These are phyloP conservation scores for Cyclotella choctawhatcheeana DNA, from an alignment of 108 stramenopile genomes.

Conservation along the genomic window DNA sequence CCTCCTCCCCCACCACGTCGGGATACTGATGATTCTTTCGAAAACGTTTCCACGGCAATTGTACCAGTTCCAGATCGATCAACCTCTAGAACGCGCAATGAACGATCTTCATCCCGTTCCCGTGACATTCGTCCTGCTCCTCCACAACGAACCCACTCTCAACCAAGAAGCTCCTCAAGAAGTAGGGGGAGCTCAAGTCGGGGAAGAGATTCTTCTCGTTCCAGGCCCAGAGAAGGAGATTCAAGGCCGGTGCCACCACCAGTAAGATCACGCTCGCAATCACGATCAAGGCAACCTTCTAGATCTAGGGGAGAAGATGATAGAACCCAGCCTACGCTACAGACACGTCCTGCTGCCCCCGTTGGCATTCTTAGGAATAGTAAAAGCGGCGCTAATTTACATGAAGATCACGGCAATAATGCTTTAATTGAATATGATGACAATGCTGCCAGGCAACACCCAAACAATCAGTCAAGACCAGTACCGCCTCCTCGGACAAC, in stretches of 20 bases:
- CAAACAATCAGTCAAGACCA: neutral
- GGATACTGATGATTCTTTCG: neutral
- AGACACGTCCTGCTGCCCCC: neutral
- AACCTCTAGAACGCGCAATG: constrained; percentile 5
- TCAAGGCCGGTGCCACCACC: neutral
- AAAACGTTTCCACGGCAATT: neutral
- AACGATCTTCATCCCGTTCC: neutral
- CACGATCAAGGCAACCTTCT: constrained; percentile 7
- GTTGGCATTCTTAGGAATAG: constrained; percentile 6
- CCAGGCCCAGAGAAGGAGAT: constrained; percentile 5
- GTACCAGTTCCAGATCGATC: neutral
- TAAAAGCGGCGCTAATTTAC: too few relatives aligned
- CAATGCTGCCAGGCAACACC: neutral
- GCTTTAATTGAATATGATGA: neutral
- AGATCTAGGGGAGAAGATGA: constrained; percentile 6
- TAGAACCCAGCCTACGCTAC: constrained; percentile 3
- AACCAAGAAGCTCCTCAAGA: neutral
- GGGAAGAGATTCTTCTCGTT: constrained; percentile 13
- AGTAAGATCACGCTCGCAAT: neutral
- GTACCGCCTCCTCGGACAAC: constrained; percentile 1
- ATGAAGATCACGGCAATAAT: too few relatives aligned
- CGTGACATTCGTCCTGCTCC: neutral
- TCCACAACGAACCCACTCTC: constrained; percentile 1
- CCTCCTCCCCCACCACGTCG: constrained; percentile 25
- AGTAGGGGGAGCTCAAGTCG: neutral